Evolutionary conservation across 2,329 filamentous ascomycete genomes (phyloP).

Genomic region (Nemania sp.): DNA sequence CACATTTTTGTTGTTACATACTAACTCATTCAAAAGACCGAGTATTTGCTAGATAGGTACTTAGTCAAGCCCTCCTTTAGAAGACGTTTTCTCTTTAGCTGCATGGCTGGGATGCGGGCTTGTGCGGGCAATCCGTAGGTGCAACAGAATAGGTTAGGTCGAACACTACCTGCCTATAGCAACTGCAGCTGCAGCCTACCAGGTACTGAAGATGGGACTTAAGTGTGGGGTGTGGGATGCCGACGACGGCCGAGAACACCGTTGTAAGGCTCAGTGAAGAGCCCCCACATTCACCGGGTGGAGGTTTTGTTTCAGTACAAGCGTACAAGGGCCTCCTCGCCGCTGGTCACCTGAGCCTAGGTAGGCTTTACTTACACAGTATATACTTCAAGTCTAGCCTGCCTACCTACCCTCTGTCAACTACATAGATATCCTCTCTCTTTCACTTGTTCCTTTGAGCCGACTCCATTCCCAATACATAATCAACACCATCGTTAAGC

Average conservation of each 20-base stretch:
- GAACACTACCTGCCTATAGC: background rate
- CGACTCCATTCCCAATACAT: constrained; percentile 2
- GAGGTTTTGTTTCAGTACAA: background rate
- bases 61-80: no score
- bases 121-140: background rate
- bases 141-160: background rate
- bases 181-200: constrained; percentile 1
- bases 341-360: no score
- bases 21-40: no score
- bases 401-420: background rate
- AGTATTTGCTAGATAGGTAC: no score
- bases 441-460: constrained; percentile 15
- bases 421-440: constrained; percentile 20
- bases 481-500: background rate
- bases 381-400: no score
- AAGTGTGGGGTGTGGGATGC: constrained; percentile 22
- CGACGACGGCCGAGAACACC: constrained; percentile 37
- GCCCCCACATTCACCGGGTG: background rate
- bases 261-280: background rate
- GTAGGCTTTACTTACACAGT: no score
- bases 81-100: background rate
- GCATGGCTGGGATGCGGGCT: background rate
- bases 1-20: no score
- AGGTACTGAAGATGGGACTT: background rate
- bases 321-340: background rate